Percentiles rank a stretch among this genome's conserved stretches.
Evolutionary conservation across 1,284 basidiomycete species (phyloP).

Genomic region (Ceraceosorus bombacis): DNA sequence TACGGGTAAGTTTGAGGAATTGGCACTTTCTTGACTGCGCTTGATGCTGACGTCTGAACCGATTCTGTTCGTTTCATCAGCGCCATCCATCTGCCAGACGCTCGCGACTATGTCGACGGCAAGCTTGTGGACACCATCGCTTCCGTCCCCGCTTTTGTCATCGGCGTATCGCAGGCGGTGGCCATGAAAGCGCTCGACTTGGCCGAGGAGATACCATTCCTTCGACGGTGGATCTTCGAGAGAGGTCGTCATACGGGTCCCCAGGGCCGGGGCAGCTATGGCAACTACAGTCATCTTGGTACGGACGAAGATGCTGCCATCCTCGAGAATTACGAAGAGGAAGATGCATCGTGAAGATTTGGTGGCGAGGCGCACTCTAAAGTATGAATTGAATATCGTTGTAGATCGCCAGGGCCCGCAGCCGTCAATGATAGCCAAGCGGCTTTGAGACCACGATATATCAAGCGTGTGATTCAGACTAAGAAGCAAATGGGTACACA

Average conservation of each 20-base stretch:
- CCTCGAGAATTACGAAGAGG: neutral
- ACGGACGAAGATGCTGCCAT: neutral
- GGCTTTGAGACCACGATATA: no score
- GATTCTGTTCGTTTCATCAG: neutral
- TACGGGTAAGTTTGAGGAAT: neutral
- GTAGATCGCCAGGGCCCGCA: no score
- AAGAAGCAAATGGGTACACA: no score
- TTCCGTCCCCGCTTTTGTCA: slow-evolving; percentile 21
- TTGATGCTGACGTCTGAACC: slow-evolving; percentile 62
- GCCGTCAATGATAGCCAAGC: no score
- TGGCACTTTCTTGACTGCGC: slow-evolving; percentile 3
- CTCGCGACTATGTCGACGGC: slow-evolving; percentile 52
- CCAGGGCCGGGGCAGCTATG: slow-evolving; percentile 23
- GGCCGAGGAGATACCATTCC: slow-evolving; percentile 26
- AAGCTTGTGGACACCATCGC: slow-evolving; percentile 59
- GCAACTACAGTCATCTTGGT: slow-evolving; percentile 22
- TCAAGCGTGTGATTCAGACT: no score
- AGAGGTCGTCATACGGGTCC: neutral
- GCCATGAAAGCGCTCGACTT: slow-evolving; percentile 22
- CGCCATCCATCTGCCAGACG: slow-evolving; percentile 30
- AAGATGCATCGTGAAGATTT: neutral
- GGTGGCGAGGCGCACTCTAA: no score
- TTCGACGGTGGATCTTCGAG: slow-evolving; percentile 13
- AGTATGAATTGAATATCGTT: no score
- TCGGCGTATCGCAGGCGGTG: slow-evolving; percentile 19